These are phyloP conservation scores for sorghum (Sorghum bicolor) DNA, from an alignment of 176 grass and related monocot species.

Conservation along the genomic window Sorghum_bicolor_NCBIv3 NC_012871.2:57738001-57738500, in stretches of 20 bases:
- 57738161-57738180: slow-evolving; percentile 4
- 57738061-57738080: slow-evolving; percentile 79
- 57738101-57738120: neutral
- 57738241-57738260: slow-evolving; percentile 48
- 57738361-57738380: slow-evolving; percentile 29
- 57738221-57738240: slow-evolving; percentile 41
- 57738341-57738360: slow-evolving; percentile 11
- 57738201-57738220: slow-evolving; percentile 87
- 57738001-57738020: slow-evolving; percentile 73
- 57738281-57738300: neutral
- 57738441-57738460: neutral
- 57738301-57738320: neutral
- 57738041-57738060: slow-evolving; percentile 74
- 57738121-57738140: neutral
- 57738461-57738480: neutral
- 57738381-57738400: slow-evolving; percentile 22
- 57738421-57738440: neutral
- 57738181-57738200: slow-evolving; percentile 77
- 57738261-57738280: slow-evolving; percentile 6
- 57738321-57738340: neutral
- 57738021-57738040: slow-evolving; percentile 68
- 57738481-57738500: slow-evolving; percentile 10
- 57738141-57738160: neutral
- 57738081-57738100: neutral
- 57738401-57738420: slow-evolving; percentile 35